Base-by-base conservation (phyloP, 805 yeast genomes). In the Yarrowia hollandica region DNA sequence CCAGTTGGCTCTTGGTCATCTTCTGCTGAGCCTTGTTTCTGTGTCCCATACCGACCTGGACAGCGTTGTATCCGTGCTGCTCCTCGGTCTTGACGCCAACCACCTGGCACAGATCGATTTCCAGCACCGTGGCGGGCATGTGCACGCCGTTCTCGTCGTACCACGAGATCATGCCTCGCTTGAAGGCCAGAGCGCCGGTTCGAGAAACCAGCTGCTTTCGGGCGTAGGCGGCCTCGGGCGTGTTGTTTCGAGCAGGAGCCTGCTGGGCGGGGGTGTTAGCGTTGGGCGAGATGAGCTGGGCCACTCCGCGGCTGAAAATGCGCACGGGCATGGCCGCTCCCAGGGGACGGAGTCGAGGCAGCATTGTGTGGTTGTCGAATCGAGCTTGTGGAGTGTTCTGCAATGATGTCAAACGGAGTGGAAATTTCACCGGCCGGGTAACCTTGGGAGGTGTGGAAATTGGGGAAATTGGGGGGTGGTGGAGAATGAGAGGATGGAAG, bases 131-230 rank as follows among this genome's bases (percentile, higher is more conserved):
- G 50, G 95, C 94, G 2, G 96, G 91, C 59, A 79, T 72, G 63
- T 83, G 83, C 57, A 76, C 77, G 23, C 97, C 98, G 12, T 78
- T 78, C 33, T 74, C 73, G 68, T 80, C 73, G 68, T 80, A 92
- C 80, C 83, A 88, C 14, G 94, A 83, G 54, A 90, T 83, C 97
- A 92, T 92, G 15, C 97, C 98, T 61, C 86, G 77, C 70, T 94
- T 94, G 63, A 83, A 75, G 1, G 95, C 96, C 25, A 92, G 74
- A 18, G 89, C 75, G 11, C 99, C 99, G 7, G 96, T 84, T 72
- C 99, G 83, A 41, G 73, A 71, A 25, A 90, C 83, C 31, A 92
- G 76, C 71, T 84, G 79, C 69, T 84, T 86, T 71, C 97, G 81
- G 55, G 77, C 74, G 68, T 89, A 85, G 30, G 88, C 84, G 48